Percentiles rank a stretch among this genome's conserved stretches.
Conservation (phyloP, 768 basidiomycete species). For the Chalciporus pseudorubinellus region DNA sequence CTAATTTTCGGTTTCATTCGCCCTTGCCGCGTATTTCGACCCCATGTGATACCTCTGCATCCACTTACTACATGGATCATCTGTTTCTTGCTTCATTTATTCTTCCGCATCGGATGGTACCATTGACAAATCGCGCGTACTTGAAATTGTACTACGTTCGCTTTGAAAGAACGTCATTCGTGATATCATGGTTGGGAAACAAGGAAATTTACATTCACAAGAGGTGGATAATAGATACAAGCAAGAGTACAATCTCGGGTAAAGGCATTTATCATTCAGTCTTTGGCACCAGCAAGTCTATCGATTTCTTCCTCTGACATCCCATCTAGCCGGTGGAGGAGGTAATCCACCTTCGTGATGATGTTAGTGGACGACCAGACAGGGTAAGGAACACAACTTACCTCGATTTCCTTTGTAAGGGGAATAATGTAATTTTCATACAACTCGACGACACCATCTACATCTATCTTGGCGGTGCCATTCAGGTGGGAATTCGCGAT, state of each 20-base stretch:
- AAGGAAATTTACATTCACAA: slow-evolving; percentile 4
- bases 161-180: slow-evolving; percentile 18
- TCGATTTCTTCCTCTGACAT: slow-evolving; percentile 80
- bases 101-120: slow-evolving; percentile 19
- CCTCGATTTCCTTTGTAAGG: slow-evolving; percentile 97
- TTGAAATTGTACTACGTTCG: slow-evolving; percentile 22
- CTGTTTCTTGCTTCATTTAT: slow-evolving; percentile 23
- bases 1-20: slow-evolving; percentile 1
- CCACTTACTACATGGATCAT: slow-evolving; percentile 13
- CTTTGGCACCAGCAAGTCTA: slow-evolving; percentile 37
- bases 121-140: slow-evolving; percentile 12
- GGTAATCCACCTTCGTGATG: slow-evolving; percentile 79
- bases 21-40: slow-evolving; percentile 5
- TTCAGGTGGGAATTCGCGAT: slow-evolving; percentile 33
- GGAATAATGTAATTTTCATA: slow-evolving; percentile 97
- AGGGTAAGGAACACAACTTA: slow-evolving; percentile 36
- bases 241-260: slow-evolving; percentile 3
- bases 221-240: slow-evolving; percentile 1
- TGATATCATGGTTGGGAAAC: neutral
- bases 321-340: slow-evolving; percentile 86
- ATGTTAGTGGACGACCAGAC: slow-evolving; percentile 1
- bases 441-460: slow-evolving; percentile 87
- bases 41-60: slow-evolving; percentile 19
- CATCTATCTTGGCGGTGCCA: slow-evolving; percentile 74
- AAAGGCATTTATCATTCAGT: slow-evolving; percentile 11